phyloP scores from a whole-genome alignment of 768 basidiomycete genomes.

The Omphalotus guepiniiformis region DNA sequence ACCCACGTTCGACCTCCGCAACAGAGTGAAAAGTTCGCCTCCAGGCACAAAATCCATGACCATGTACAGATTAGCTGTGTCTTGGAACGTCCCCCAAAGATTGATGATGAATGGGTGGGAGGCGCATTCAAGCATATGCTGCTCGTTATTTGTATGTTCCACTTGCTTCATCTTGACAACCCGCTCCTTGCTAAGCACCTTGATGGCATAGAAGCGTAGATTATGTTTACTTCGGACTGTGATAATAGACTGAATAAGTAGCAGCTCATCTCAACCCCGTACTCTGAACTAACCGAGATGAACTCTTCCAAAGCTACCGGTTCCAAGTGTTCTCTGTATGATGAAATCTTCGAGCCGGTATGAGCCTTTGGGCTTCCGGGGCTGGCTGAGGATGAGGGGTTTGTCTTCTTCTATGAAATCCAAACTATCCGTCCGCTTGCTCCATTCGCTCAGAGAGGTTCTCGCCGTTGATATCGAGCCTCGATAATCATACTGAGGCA shows the following conservation, averaged over 20 bases:
- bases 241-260: slow-evolving; percentile 1
- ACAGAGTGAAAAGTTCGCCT: slow-evolving; percentile 91
- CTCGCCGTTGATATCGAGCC: slow-evolving; percentile 67
- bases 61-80: slow-evolving; percentile 92
- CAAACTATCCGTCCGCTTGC: slow-evolving; percentile 35
- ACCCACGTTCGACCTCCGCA: slow-evolving; percentile 84
- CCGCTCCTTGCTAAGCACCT: slow-evolving; percentile 90
- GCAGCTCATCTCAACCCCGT: no score
- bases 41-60: slow-evolving; percentile 97
- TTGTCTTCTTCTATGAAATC: slow-evolving; percentile 29
- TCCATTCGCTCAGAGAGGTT: slow-evolving; percentile 50
- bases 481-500: slow-evolving; percentile 47
- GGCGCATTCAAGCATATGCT: slow-evolving; percentile 77
- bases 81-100: slow-evolving; percentile 95
- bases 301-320: slow-evolving; percentile 97
- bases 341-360: slow-evolving; percentile 76
- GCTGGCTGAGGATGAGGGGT: slow-evolving; percentile 25
- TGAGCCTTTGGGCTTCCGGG: slow-evolving; percentile 53
- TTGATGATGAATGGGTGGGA: slow-evolving; percentile 95
- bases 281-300: slow-evolving; percentile 67
- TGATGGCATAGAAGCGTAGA: slow-evolving; percentile 93
- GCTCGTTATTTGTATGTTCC: slow-evolving; percentile 96
- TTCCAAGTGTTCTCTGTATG: slow-evolving; percentile 82
- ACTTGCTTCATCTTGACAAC: slow-evolving; percentile 92
- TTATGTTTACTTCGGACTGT: slow-evolving; percentile 90